Base-by-base conservation (phyloP, 805 yeast genomes). In the Wickerhamiella parazyma region DNA sequence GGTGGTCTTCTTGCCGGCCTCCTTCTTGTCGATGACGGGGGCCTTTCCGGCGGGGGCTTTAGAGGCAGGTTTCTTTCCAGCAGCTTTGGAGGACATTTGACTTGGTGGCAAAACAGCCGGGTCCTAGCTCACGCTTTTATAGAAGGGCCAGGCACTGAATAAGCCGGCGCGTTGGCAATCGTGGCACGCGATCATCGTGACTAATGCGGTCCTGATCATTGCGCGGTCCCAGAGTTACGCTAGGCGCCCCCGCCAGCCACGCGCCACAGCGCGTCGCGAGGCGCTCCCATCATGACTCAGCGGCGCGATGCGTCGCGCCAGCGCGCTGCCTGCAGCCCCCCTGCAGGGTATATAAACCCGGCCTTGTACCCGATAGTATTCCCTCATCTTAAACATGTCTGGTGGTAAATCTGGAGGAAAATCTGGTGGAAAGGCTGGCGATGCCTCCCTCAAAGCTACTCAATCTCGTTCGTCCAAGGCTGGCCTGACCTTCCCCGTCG, bases 401-500 rank as follows among this genome's bases (percentile, higher is more conserved):
- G 43, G 43, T 24, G 43, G 43, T 40, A 43, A 43, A 40, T 33
- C 43, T 33, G 75, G 84, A 62, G 84, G 84, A 62, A 78, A 79
- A 73, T 65, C 69, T 56, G 85, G 85, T 61, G 91, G 91, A 65
- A 87, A 87, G 73, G 94, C 95, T 64, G 93, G 94, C 63, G 58
- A 54, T 34, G 73, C 94, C 56, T 69, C 93, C 59, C 87, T 85
- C 66, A 89, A 89, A 72, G 86, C 94, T 61, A 80, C 96, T 64
- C 91, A 89, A 73, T 82, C 96, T 46, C 85, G 97, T 79, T 89
- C 97, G 58, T 80, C 95, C 52, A 89, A 86, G 76, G 96, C 97
- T 64, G 97, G 96, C 69, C 78, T 89, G 64, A 84, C 94, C 60
- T 89, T 89, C 93, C 97, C 97, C 73, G 97, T 89, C 56, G 97